Base-by-base conservation (phyloP, 2,329 filamentous ascomycete genomes). In the Neopestalotiopsis clavispora region DNA sequence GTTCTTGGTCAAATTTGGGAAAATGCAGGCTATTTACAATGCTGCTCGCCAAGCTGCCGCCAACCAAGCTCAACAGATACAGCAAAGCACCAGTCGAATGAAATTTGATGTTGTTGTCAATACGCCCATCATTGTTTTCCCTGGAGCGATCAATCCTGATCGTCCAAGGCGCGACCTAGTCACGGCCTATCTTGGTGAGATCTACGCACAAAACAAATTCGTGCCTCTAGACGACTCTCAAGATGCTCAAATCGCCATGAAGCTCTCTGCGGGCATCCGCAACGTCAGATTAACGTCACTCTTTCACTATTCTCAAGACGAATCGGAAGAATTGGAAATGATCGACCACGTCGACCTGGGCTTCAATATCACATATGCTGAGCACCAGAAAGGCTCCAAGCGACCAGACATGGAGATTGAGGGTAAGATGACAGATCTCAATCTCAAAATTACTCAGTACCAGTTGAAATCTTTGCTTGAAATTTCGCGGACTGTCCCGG, bases 21-120 rank as follows among this genome's bases (percentile, higher is more conserved):
- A 97, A 81, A 99, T 99, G 96, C 96, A 99, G 80, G 95, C 96
- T 28, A 92, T 99, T 66, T 99, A 97, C 84, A 99, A 99, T 77
- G 95, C 96, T 57, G 96, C 97, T 13, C 90, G 97, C 42, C 94
- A 97, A 80, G 97, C 95, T 52, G 96, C 97, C 2, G 94, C 96
- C 52, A 95, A 93, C 71, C 95, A 98, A 79, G 97, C 96, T 10
- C 97, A 89, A 69, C 95, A 98, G 76, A 89, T 99, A 5, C 96
- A 98, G 76, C 92, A 98, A 76, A 95, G 91, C 76, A 93, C 93
- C 0, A 94, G 91, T 76, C 94, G 94, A 72, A 93, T 98, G 84
- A 95, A 97, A 78, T 98, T 98, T 68, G 96, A 99, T 76, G 89
- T 99, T 23, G 86, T 97, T 23, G 89, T 99, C 76, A 97, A 94